Evolutionary conservation across 164 flowering plant genomes (phyloP).

Genomic region (Nelumbo lutea): DNA sequence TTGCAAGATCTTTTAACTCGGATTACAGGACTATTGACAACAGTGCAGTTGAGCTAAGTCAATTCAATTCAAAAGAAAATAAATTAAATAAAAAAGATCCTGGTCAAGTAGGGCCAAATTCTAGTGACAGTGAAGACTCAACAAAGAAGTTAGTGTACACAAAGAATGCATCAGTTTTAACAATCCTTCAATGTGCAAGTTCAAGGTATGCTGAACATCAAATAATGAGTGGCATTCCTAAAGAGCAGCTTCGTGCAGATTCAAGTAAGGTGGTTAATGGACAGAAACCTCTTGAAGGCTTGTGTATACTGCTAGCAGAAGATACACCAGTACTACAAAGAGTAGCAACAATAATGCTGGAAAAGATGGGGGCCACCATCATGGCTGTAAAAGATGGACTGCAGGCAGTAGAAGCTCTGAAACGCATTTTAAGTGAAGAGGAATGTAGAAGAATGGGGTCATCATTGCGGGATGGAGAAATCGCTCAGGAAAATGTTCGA

Average conservation of each 20-base stretch:
- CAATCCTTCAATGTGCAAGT: slow-evolving; percentile 9
- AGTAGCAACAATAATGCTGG: slow-evolving; percentile 92
- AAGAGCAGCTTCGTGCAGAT: slow-evolving; percentile 18
- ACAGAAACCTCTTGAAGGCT: slow-evolving; percentile 61
- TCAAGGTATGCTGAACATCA: slow-evolving; percentile 11
- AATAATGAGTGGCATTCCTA: slow-evolving; percentile 7
- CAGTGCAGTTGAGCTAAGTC: slow-evolving; percentile 32
- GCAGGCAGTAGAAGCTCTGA: slow-evolving; percentile 87
- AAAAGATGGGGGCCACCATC: slow-evolving; percentile 83
- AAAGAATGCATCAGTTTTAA: slow-evolving; percentile 14
- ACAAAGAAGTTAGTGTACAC: slow-evolving; percentile 1
- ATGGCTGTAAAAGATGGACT: slow-evolving; percentile 80
- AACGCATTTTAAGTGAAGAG: slow-evolving; percentile 28
- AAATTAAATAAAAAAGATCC: slow-evolving; percentile 11
- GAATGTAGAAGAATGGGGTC: slow-evolving; percentile 19
- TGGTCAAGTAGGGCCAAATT: slow-evolving; percentile 8
- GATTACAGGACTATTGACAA: slow-evolving; percentile 19
- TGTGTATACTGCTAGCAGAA: slow-evolving; percentile 85
- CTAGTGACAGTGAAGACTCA: slow-evolving; percentile 11
- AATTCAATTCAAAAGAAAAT: slow-evolving; percentile 19
- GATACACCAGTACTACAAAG: slow-evolving; percentile 90
- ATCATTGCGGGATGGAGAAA: slow-evolving; percentile 18
- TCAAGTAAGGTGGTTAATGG: slow-evolving; percentile 20
- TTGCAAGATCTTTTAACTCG: slow-evolving; percentile 13
- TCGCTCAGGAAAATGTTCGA: slow-evolving; percentile 20